phyloP scores from a whole-genome alignment of 495 filamentous ascomycete genomes.

The Annulohypoxylon bovei region DNA sequence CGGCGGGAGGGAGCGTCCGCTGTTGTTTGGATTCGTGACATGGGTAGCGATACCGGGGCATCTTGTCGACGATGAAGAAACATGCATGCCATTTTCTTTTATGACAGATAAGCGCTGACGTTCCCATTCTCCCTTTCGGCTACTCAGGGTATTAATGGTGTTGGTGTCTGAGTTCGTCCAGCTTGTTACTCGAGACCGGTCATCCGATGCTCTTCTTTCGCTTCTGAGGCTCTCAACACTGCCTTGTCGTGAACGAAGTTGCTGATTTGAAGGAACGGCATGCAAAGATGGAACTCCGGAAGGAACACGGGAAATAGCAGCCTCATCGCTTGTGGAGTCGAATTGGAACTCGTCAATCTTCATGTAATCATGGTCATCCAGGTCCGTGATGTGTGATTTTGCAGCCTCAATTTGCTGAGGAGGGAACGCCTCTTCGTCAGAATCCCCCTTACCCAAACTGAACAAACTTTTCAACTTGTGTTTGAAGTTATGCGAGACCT shows the following conservation, averaged over 20 bases:
- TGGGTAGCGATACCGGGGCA: slow-evolving; percentile 1
- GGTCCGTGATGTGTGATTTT: slow-evolving; percentile 55
- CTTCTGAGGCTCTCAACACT: slow-evolving; percentile 64
- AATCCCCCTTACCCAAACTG: slow-evolving; percentile 54
- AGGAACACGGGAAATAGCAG: slow-evolving; percentile 53
- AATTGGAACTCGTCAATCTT: slow-evolving; percentile 35
- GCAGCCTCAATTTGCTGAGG: slow-evolving; percentile 62
- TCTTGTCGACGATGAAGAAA: slow-evolving; percentile 53
- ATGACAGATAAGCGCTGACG: slow-evolving; percentile 72
- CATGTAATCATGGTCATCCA: slow-evolving; percentile 35
- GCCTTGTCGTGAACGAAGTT: slow-evolving; percentile 57
- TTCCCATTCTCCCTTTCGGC: slow-evolving; percentile 56
- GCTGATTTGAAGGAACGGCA: slow-evolving; percentile 48
- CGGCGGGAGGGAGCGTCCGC: slow-evolving; percentile 4
- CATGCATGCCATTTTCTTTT: slow-evolving; percentile 66
- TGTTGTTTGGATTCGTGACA: background rate
- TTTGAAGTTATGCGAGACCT: slow-evolving; percentile 69
- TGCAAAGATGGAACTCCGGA: slow-evolving; percentile 55
- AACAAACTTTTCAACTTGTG: slow-evolving; percentile 70
- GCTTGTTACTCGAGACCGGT: slow-evolving; percentile 76
- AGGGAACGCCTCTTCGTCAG: slow-evolving; percentile 53
- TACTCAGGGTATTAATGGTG: slow-evolving; percentile 54
- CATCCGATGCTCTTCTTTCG: slow-evolving; percentile 59
- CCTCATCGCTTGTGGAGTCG: slow-evolving; percentile 44
- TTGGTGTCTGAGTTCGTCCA: slow-evolving; percentile 71